A percentile compares a stretch with the other conserved stretches of the same genome.
Conservation (phyloP, 1,139 yeast species). For the Yarrowia galli region DNA sequence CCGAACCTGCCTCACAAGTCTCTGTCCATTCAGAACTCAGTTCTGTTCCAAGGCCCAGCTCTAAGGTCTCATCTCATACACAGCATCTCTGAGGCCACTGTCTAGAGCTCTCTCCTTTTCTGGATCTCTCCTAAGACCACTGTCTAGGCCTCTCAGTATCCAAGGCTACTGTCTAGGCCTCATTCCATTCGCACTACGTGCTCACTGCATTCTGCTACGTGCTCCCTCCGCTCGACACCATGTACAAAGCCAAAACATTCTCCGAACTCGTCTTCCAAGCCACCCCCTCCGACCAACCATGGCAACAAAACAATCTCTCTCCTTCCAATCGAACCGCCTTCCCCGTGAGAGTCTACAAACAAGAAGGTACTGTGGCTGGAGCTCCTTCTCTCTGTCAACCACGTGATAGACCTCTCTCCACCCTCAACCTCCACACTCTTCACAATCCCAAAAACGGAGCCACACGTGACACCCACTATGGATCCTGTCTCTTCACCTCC, state of each 20-base stretch:
- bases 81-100: too few relatives aligned
- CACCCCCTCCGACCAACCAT: constrained; percentile 10
- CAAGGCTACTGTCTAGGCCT: too few relatives aligned
- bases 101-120: too few relatives aligned
- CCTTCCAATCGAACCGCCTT: not conserved
- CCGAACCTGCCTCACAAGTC: too few relatives aligned
- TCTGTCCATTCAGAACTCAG: too few relatives aligned
- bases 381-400: constrained; percentile 12
- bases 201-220: too few relatives aligned
- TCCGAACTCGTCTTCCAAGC: constrained; percentile 26
- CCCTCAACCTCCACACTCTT: not conserved
- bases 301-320: constrained; percentile 14
- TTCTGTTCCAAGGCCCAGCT: too few relatives aligned
- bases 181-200: too few relatives aligned
- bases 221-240: not conserved
- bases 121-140: too few relatives aligned
- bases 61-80: too few relatives aligned
- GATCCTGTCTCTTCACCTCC: constrained; percentile 15
- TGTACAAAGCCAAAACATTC: constrained; percentile 31
- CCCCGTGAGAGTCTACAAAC: not conserved
- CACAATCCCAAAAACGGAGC: not conserved
- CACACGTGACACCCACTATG: not conserved
- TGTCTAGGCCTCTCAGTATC: too few relatives aligned
- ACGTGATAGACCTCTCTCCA: not conserved
- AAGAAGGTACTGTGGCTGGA: constrained; percentile 11